These are phyloP conservation scores for Paxillus ammoniavirescens DNA, from an alignment of 768 basidiomycete genomes.

Conservation along the genomic window DNA sequence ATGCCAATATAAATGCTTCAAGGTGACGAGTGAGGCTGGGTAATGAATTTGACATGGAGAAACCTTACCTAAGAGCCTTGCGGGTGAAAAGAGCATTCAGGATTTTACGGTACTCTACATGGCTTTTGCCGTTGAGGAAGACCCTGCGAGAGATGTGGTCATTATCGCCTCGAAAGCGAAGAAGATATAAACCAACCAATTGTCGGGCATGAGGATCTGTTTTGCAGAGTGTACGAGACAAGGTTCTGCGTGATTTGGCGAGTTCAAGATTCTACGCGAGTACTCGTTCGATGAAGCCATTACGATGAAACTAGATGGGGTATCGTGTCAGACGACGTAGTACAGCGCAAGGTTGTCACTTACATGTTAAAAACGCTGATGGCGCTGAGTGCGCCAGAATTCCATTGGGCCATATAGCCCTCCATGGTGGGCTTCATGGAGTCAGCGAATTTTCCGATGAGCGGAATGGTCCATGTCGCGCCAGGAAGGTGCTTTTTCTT, in stretches of 20 bases:
- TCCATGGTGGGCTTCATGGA: conserved; percentile 90
- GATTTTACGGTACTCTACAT: conserved; percentile 90
- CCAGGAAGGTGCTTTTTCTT: conserved; percentile 92
- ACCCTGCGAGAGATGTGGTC: conserved; percentile 57
- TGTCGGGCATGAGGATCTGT: conserved; percentile 76
- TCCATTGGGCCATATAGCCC: conserved; percentile 90
- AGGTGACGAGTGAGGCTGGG: background rate
- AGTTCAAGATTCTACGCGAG: conserved; percentile 94
- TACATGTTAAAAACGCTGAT: conserved; percentile 98
- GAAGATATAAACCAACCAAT: conserved; percentile 61
- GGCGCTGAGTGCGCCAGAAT: conserved; percentile 82
- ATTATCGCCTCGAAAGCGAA: background rate
- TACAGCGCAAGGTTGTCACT: conserved; percentile 23
- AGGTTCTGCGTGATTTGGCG: conserved; percentile 88
- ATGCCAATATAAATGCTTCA: conserved; percentile 77
- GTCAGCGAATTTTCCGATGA: conserved; percentile 96
- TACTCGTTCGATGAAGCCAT: conserved; percentile 95
- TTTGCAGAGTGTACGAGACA: conserved; percentile 93
- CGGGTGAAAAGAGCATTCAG: conserved; percentile 92
- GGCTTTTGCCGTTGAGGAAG: conserved; percentile 92
- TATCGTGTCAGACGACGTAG: conserved; percentile 7
- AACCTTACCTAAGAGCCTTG: conserved; percentile 79
- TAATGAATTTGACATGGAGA: background rate
- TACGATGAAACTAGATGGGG: conserved; percentile 86
- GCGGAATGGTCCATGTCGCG: conserved; percentile 88